Percentiles rank a stretch among this genome's conserved stretches.
phyloP scores from a whole-genome alignment of 2,329 filamentous ascomycete genomes.

The Fusarium fujikuroi region DNA sequence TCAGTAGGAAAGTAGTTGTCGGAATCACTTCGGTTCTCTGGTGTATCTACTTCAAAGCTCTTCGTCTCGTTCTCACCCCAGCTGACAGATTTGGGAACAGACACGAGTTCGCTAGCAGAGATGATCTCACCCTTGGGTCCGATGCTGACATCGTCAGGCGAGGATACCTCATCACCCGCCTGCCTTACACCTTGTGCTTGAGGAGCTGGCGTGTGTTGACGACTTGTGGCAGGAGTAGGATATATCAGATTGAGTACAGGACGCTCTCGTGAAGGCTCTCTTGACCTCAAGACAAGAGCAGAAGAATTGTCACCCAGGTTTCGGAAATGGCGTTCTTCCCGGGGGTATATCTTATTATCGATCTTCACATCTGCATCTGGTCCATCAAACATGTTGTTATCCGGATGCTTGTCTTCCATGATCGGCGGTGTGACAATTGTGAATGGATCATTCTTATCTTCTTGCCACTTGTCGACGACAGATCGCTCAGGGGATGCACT shows the following conservation, averaged over 20 bases:
- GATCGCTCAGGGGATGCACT: conserved; percentile 63
- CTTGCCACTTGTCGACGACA: conserved; percentile 65
- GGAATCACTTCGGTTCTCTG: conserved; percentile 55
- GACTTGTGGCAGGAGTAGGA: conserved; percentile 64
- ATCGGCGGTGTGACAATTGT: conserved; percentile 67
- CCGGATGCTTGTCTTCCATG: conserved; percentile 55
- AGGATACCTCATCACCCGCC: conserved; percentile 26
- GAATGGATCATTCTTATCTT: conserved; percentile 50
- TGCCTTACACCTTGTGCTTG: conserved; percentile 36
- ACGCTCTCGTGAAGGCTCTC: conserved; percentile 65
- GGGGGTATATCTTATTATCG: conserved; percentile 67
- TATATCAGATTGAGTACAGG: conserved; percentile 70
- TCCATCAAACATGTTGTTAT: conserved; percentile 63
- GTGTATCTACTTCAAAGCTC: conserved; percentile 70
- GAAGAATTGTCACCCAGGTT: conserved; percentile 42
- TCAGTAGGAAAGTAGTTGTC: conserved; percentile 46
- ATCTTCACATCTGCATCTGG: conserved; percentile 73
- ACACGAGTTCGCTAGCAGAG: conserved; percentile 36
- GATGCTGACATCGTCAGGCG: conserved; percentile 51
- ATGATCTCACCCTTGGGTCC: conserved; percentile 56
- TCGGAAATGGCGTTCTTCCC: conserved; percentile 57
- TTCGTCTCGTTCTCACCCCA: conserved; percentile 75
- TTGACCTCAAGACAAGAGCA: conserved; percentile 53
- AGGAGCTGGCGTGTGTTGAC: conserved; percentile 56
- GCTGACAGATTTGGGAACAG: conserved; percentile 65